Evolutionary conservation across 345 rosid genomes (phyloP).

Genomic region (Passiflora organensis): DNA sequence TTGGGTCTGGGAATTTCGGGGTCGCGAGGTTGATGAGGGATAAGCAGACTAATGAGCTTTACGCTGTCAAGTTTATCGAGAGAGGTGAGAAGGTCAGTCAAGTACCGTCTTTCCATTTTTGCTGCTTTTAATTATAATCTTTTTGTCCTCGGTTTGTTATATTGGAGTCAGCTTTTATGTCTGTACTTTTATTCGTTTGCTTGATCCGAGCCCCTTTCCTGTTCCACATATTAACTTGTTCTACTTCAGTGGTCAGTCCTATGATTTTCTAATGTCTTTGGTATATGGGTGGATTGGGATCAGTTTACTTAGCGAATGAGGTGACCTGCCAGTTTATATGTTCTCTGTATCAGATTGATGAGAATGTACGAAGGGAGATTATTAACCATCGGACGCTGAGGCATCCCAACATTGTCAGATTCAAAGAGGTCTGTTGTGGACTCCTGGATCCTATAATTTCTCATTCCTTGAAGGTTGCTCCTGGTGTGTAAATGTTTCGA

Average conservation of each 20-base stretch:
- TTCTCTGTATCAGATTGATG: conserved; percentile 71
- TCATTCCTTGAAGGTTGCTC: not conserved
- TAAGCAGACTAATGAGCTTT: conserved; percentile 68
- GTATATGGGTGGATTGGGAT: too few species aligned
- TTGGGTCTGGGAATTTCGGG: conserved; percentile 89
- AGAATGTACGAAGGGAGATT: conserved; percentile 84
- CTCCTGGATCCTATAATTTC: not conserved
- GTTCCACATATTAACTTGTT: too few species aligned
- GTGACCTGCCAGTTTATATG: too few species aligned
- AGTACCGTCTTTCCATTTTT: not conserved
- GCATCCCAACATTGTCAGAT: conserved; percentile 95
- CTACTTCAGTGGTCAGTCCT: too few species aligned
- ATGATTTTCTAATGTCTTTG: too few species aligned
- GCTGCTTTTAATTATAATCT: too few species aligned
- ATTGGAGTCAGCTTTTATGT: not conserved
- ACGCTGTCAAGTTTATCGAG: conserved; percentile 96
- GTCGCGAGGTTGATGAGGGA: conserved; percentile 89
- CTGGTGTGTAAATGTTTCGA: conserved; percentile 4
- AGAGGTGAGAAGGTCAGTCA: conserved; percentile 47
- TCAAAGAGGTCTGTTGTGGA: conserved; percentile 75
- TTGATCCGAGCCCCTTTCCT: too few species aligned
- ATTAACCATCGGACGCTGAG: conserved; percentile 86
- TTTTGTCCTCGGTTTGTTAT: too few species aligned
- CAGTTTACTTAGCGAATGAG: too few species aligned
- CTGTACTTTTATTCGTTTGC: too few species aligned